Conservation (phyloP, 2,329 filamentous ascomycete genomes). For the Hirsutella minnesotensis region DNA sequence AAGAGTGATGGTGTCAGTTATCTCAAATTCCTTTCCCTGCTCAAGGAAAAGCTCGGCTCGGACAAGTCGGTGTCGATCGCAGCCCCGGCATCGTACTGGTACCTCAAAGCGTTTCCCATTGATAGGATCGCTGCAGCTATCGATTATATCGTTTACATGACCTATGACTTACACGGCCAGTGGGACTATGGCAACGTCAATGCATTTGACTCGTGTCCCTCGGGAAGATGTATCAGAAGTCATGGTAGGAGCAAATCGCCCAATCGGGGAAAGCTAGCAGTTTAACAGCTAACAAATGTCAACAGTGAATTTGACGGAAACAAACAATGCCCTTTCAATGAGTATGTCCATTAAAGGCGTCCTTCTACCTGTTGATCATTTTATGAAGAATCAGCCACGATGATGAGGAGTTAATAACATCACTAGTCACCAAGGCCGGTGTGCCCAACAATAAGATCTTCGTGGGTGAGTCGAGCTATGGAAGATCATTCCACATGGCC, state of each 20-base stretch:
- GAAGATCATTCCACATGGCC: constrained; percentile 17
- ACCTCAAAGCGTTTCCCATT: constrained; percentile 19
- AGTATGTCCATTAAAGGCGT: neutral
- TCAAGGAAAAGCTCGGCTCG: constrained; percentile 1
- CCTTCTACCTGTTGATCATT: neutral
- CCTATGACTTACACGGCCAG: constrained; percentile 23
- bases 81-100: constrained; percentile 21
- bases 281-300: neutral
- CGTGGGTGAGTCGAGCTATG: constrained; percentile 16
- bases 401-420: neutral
- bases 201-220: neutral
- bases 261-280: too few relatives aligned
- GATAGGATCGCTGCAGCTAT: constrained; percentile 8
- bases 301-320: neutral
- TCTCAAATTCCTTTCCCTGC: constrained; percentile 5
- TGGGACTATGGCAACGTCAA: constrained; percentile 18
- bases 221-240: neutral
- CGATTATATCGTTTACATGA: constrained; percentile 26
- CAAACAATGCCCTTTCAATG: neutral
- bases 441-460: constrained; percentile 13
- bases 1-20: constrained; percentile 5
- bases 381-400: neutral
- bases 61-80: constrained; percentile 19
- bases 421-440: constrained; percentile 10
- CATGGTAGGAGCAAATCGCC: neutral